These are phyloP conservation scores for Sonneratia alba DNA, from an alignment of 345 rosid species.

Conservation along the genomic window DNA sequence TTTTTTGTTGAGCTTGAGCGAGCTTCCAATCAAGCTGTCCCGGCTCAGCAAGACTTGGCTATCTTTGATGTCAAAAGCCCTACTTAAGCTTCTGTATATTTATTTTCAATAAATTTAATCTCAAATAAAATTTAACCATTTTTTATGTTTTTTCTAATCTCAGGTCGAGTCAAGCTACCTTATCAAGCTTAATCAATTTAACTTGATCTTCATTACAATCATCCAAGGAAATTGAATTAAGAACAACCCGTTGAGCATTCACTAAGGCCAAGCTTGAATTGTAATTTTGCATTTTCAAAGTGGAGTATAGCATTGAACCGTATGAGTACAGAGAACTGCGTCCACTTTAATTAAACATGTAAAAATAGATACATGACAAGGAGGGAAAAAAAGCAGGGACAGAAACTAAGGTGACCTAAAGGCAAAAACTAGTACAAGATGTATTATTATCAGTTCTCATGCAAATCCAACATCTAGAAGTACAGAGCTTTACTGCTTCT, in stretches of 20 bases:
- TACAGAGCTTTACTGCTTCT: conserved; percentile 31
- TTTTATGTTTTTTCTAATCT: background rate
- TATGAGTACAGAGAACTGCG: background rate
- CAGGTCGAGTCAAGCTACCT: background rate
- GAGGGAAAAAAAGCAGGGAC: background rate
- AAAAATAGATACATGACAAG: no score
- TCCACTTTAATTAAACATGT: background rate
- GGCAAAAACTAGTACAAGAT: background rate
- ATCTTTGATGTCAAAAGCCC: background rate
- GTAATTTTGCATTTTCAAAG: background rate
- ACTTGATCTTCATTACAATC: background rate
- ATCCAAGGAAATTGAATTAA: background rate
- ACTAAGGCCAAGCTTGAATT: background rate
- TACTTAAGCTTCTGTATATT: background rate
- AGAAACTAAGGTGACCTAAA: background rate
- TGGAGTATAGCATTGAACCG: background rate
- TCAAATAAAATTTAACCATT: background rate
- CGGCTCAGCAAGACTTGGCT: background rate
- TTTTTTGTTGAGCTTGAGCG: background rate
- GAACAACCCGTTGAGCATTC: background rate
- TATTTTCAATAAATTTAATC: background rate
- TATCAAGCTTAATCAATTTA: background rate
- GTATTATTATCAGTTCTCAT: background rate
- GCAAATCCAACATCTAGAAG: background rate
- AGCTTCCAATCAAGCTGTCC: background rate